These are phyloP conservation scores for Symbiotaphrina buchneri DNA, from an alignment of 495 filamentous ascomycete genomes.

Conservation along the genomic window DNA sequence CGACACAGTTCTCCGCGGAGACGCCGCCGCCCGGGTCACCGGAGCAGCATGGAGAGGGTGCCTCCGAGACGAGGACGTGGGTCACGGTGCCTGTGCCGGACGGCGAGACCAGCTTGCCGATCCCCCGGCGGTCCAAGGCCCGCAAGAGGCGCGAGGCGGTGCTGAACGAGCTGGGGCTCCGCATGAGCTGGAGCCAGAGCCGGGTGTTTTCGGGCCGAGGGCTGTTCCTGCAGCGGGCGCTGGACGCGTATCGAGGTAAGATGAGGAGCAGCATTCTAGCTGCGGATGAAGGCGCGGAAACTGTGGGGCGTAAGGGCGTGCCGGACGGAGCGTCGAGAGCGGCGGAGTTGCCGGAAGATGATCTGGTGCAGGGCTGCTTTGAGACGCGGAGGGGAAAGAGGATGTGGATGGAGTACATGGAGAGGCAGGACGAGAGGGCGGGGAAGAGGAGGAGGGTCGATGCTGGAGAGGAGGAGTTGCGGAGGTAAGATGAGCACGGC, in stretches of 20 bases:
- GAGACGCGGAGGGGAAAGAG: slow-evolving; percentile 80
- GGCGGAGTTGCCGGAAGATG: no score
- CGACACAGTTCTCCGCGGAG: slow-evolving; percentile 65
- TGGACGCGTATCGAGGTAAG: slow-evolving; percentile 90
- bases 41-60: slow-evolving; percentile 24
- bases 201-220: slow-evolving; percentile 64
- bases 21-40: slow-evolving; percentile 46
- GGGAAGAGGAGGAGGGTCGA: no score
- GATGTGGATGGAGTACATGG: slow-evolving; percentile 56
- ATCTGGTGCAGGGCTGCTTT: no score
- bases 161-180: slow-evolving; percentile 80
- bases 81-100: slow-evolving; percentile 59
- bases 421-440: no score
- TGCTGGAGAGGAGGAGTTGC: no score
- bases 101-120: slow-evolving; percentile 44
- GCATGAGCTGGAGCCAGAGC: slow-evolving; percentile 90
- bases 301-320: no score
- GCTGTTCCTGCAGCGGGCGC: slow-evolving; percentile 76
- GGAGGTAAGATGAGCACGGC: no score
- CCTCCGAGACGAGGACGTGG: slow-evolving; percentile 21
- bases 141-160: slow-evolving; percentile 57
- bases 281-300: slow-evolving; percentile 43
- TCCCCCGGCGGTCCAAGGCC: slow-evolving; percentile 44
- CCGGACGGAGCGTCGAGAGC: no score
- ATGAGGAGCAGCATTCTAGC: slow-evolving; percentile 60